These are phyloP conservation scores for Avicennia marina DNA, from an alignment of 257 asterid genomes.

Conservation along the genomic window DNA sequence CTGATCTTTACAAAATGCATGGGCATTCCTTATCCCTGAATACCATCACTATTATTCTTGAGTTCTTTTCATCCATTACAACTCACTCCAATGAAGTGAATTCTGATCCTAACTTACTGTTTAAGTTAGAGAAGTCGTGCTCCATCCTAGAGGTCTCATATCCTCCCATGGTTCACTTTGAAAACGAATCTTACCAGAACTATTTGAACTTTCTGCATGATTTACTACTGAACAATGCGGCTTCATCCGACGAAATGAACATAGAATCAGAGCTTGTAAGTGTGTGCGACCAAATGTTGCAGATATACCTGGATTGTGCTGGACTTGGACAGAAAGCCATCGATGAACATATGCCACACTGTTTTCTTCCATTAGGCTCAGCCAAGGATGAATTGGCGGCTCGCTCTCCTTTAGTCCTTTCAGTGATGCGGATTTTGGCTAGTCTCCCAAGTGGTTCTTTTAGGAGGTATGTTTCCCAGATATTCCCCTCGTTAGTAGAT, in stretches of 20 bases:
- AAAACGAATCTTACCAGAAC: slow-evolving; percentile 70
- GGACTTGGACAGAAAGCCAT: slow-evolving; percentile 35
- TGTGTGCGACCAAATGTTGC: slow-evolving; percentile 60
- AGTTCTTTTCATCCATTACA: slow-evolving; percentile 49
- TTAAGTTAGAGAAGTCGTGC: slow-evolving; percentile 69
- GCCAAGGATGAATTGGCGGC: slow-evolving; percentile 70
- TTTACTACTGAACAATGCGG: slow-evolving; percentile 46
- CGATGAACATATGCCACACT: slow-evolving; percentile 21
- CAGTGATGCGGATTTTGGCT: slow-evolving; percentile 45
- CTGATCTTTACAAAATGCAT: slow-evolving; percentile 73
- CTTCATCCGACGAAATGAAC: slow-evolving; percentile 45
- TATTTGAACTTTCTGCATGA: slow-evolving; percentile 64
- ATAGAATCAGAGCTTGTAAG: slow-evolving; percentile 61
- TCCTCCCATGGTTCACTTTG: slow-evolving; percentile 93
- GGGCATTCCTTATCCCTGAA: slow-evolving; percentile 41
- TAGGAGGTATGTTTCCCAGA: slow-evolving; percentile 33
- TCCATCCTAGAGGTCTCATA: slow-evolving; percentile 69
- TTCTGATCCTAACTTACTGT: slow-evolving; percentile 41
- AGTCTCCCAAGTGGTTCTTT: slow-evolving; percentile 37
- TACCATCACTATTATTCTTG: slow-evolving; percentile 35
- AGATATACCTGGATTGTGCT: slow-evolving; percentile 66
- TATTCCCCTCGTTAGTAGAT: slow-evolving; percentile 56
- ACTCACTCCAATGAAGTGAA: slow-evolving; percentile 70
- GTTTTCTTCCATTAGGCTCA: slow-evolving; percentile 58
- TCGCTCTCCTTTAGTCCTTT: slow-evolving; percentile 47